These are phyloP conservation scores for Fraxinus xanthoxyloides DNA, from an alignment of 305 asterid genomes.

Conservation along the genomic window DNA sequence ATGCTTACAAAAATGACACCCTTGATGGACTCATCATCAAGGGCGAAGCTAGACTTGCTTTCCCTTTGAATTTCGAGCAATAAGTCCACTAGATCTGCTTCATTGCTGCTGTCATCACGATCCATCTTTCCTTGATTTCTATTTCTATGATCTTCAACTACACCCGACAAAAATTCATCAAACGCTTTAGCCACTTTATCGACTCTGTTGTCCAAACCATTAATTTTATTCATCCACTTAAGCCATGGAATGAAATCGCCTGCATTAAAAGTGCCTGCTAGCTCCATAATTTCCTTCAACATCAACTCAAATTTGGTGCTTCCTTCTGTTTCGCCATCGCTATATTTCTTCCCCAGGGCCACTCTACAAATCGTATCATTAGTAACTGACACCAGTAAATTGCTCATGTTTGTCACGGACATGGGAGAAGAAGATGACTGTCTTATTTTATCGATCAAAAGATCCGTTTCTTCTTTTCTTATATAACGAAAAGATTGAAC, in stretches of 20 bases:
- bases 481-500: neutral
- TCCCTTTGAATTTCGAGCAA: neutral
- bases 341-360: neutral
- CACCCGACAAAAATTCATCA: neutral
- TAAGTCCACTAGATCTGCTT: neutral
- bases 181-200: neutral
- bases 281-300: too few species aligned
- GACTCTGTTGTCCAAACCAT: neutral
- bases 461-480: neutral
- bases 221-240: too few species aligned
- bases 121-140: neutral
- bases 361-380: neutral
- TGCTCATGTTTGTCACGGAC: neutral
- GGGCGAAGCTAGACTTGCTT: neutral
- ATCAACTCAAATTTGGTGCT: too few species aligned
- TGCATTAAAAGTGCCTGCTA: too few species aligned
- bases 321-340: neutral
- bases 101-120: neutral
- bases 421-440: neutral
- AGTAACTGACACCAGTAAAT: neutral
- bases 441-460: neutral
- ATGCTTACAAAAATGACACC: neutral
- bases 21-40: too few species aligned
- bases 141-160: neutral
- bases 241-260: too few species aligned